Conservation (phyloP, 495 filamentous ascomycete species). For the Tuber aestivum region DNA sequence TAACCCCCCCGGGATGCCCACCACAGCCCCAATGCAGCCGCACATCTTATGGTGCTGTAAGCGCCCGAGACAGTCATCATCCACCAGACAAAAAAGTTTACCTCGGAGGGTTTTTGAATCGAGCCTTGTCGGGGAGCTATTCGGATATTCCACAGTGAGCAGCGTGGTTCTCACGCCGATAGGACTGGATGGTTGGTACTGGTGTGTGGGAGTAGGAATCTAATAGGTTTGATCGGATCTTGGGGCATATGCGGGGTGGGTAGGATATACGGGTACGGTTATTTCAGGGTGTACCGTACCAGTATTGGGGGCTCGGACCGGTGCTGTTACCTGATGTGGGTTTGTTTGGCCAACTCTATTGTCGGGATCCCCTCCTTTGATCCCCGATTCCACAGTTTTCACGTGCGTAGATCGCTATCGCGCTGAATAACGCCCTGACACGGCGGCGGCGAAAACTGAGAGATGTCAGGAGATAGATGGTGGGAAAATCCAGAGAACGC, state of each 20-base stretch:
- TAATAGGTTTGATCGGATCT: not conserved
- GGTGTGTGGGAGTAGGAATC: not conserved
- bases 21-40: not conserved
- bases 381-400: not conserved
- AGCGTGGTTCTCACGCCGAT: not conserved
- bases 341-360: not conserved
- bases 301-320: not conserved
- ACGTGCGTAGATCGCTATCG: not conserved
- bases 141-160: not conserved
- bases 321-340: not conserved
- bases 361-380: too few species aligned
- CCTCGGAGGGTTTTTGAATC: not conserved
- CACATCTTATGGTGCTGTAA: too few species aligned
- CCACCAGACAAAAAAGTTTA: not conserved
- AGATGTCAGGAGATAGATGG: too few species aligned
- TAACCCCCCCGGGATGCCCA: too few species aligned
- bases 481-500: too few species aligned
- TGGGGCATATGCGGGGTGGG: conserved; percentile 1
- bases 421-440: not conserved
- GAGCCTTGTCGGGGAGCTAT: not conserved
- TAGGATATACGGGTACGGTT: not conserved
- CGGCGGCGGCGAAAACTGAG: conserved; percentile 13
- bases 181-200: not conserved
- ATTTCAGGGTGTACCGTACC: not conserved
- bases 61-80: not conserved